These are phyloP conservation scores for Fusarium citri DNA, from an alignment of 2,329 filamentous ascomycete species.

Conservation along the genomic window DNA sequence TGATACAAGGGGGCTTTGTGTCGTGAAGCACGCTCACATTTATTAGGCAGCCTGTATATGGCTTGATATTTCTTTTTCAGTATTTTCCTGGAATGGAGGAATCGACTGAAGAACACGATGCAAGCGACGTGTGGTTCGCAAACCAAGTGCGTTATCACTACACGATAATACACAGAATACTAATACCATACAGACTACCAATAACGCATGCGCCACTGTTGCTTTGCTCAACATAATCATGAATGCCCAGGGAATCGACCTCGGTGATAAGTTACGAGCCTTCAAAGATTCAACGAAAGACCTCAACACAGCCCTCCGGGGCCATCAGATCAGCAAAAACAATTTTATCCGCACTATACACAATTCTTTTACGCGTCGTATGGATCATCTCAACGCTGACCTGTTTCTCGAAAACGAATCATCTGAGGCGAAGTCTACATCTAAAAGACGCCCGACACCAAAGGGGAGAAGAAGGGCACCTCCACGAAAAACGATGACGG, in stretches of 20 bases:
- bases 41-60: constrained; percentile 78
- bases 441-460: constrained; percentile 49
- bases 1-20: neutral
- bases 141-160: constrained; percentile 74
- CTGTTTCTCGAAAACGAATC: constrained; percentile 71
- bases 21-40: constrained; percentile 15
- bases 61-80: constrained; percentile 89
- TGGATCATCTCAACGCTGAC: constrained; percentile 81
- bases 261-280: constrained; percentile 75
- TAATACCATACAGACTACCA: constrained; percentile 68
- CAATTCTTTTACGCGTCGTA: constrained; percentile 85
- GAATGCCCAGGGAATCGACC: constrained; percentile 74
- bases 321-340: constrained; percentile 79
- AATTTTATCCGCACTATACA: constrained; percentile 83
- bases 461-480: constrained; percentile 52
- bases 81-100: constrained; percentile 67
- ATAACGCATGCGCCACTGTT: constrained; percentile 91
- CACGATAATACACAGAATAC: neutral
- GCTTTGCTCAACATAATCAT: constrained; percentile 94
- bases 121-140: constrained; percentile 85
- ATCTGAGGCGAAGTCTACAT: constrained; percentile 49
- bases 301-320: constrained; percentile 78
- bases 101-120: constrained; percentile 65
- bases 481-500: constrained; percentile 53
- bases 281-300: constrained; percentile 80